Evolutionary conservation across 371 early-diverging fungal genomes (phyloP).

Genomic region (Lichtheimia ramosa): DNA sequence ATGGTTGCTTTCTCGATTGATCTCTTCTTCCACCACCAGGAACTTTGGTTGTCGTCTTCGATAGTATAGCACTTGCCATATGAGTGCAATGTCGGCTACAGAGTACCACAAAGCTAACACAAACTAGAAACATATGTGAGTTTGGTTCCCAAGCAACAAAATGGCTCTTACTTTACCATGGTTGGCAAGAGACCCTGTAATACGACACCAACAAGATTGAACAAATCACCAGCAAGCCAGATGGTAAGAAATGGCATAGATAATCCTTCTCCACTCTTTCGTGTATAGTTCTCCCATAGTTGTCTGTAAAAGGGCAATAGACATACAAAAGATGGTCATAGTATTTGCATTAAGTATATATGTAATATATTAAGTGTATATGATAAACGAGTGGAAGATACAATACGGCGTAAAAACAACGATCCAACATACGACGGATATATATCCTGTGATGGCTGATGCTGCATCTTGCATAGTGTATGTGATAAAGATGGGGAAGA

Average conservation of each 20-base stretch:
- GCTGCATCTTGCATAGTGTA: slow-evolving; percentile 11
- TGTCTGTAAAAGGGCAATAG: slow-evolving; percentile 33
- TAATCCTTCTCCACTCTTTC: slow-evolving; percentile 63
- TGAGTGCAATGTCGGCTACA: slow-evolving; percentile 50
- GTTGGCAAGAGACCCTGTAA: slow-evolving; percentile 73
- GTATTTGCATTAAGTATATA: no score
- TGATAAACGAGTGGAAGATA: not conserved
- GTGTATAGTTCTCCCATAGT: slow-evolving; percentile 62
- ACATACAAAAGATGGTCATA: not conserved
- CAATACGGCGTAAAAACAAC: slow-evolving; percentile 67
- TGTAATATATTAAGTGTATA: no score
- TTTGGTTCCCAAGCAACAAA: not conserved
- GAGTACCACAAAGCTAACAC: slow-evolving; percentile 50
- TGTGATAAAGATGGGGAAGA: not conserved
- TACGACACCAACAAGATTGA: slow-evolving; percentile 76
- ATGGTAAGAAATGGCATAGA: slow-evolving; percentile 71
- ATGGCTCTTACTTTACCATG: slow-evolving; percentile 30
- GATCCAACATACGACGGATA: slow-evolving; percentile 60
- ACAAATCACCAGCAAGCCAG: slow-evolving; percentile 86
- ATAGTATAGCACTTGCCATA: slow-evolving; percentile 58
- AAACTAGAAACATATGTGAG: slow-evolving; percentile 20
- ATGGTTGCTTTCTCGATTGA: not conserved
- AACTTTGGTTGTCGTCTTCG: slow-evolving; percentile 11
- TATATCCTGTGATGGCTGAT: slow-evolving; percentile 37
- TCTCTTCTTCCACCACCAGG: slow-evolving; percentile 1